Percentiles rank a stretch among this genome's conserved stretches.
Conservation (phyloP, 2,329 filamentous ascomycete species). For the Colletotrichum neosansevieriae region DNA sequence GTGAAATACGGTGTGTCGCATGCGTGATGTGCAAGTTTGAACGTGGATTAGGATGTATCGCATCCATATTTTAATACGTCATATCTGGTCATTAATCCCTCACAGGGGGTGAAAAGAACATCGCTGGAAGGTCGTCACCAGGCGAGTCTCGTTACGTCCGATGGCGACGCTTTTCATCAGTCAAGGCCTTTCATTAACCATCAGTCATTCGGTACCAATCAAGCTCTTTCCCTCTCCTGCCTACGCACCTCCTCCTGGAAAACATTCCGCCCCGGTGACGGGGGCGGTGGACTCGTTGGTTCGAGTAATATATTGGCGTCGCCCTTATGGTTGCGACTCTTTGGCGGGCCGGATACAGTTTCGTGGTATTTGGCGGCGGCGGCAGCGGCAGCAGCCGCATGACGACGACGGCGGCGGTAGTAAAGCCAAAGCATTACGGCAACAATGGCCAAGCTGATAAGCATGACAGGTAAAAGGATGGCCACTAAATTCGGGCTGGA, state of each 20-base stretch:
- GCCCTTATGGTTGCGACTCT: conserved; percentile 30
- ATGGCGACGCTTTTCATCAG: conserved; percentile 4
- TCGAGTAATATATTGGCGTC: conserved; percentile 47
- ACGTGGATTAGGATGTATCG: background rate
- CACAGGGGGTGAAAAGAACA: background rate
- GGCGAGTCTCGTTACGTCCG: conserved; percentile 15
- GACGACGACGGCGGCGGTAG: conserved; percentile 44
- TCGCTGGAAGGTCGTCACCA: conserved; percentile 35
- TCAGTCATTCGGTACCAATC: conserved; percentile 1
- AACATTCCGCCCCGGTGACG: conserved; percentile 46
- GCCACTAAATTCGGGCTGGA: conserved; percentile 40
- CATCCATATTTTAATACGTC: conserved; percentile 20
- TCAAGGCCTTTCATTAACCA: conserved; percentile 6
- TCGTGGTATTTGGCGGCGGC: conserved; percentile 36
- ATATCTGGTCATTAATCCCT: conserved; percentile 29
- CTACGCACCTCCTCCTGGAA: conserved; percentile 53
- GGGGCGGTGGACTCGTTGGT: conserved; percentile 41
- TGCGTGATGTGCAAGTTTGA: background rate
- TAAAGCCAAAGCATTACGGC: conserved; percentile 44
- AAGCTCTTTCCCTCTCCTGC: conserved; percentile 46
- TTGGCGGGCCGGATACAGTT: conserved; percentile 36
- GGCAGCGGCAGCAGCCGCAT: conserved; percentile 26
- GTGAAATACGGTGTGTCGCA: no score
- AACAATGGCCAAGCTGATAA: conserved; percentile 44
- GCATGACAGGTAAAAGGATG: conserved; percentile 48